Evolutionary conservation across 257 asterid species (phyloP).

Genomic region (Jacaranda copaia): DNA sequence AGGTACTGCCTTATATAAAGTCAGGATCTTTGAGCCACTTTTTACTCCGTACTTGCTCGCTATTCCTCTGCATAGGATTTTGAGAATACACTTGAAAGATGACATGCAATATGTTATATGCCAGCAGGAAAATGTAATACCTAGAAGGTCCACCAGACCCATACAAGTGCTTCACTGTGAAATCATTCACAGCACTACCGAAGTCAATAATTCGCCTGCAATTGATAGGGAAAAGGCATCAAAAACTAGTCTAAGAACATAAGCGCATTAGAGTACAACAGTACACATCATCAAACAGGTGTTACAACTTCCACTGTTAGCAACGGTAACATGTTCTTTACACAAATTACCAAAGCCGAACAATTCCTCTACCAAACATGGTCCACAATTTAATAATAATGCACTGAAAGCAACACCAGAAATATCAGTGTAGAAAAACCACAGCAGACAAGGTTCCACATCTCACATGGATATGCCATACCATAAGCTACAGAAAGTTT

Average conservation of each 20-base stretch:
- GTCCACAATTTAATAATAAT: background rate
- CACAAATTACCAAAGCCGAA: conserved; percentile 13
- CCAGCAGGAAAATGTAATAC: conserved; percentile 53
- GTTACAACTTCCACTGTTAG: background rate
- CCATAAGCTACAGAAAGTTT: background rate
- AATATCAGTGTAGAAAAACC: background rate
- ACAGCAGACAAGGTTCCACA: conserved; percentile 21
- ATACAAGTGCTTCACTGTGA: conserved; percentile 84
- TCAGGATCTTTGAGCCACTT: background rate
- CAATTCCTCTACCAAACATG: background rate
- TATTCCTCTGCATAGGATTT: conserved; percentile 25
- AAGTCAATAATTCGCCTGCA: conserved; percentile 98
- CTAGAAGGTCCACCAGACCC: conserved; percentile 95
- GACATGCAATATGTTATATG: conserved; percentile 24
- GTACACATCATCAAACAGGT: conserved; percentile 18
- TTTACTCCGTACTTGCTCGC: conserved; percentile 25
- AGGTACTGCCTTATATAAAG: background rate
- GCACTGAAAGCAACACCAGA: conserved; percentile 10
- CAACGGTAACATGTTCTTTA: background rate
- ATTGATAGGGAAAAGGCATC: conserved; percentile 25
- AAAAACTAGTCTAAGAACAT: conserved; percentile 19
- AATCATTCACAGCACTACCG: conserved; percentile 93
- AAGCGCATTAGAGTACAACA: conserved; percentile 12
- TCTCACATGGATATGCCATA: background rate
- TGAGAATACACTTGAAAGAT: background rate